These are phyloP conservation scores for Ehretia macrophylla DNA, from an alignment of 257 asterid species.

Conservation along the genomic window DNA sequence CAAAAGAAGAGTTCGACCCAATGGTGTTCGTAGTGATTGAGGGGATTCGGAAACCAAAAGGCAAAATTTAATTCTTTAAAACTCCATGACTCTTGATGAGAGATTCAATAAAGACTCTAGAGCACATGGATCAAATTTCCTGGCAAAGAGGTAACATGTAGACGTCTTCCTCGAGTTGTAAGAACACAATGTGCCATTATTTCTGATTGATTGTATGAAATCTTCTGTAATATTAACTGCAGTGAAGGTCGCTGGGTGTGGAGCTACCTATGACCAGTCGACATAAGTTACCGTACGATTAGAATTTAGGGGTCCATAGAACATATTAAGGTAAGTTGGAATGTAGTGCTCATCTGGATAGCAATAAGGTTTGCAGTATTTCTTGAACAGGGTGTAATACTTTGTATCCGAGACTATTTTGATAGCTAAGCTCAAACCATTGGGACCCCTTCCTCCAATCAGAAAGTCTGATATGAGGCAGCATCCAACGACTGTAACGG, in stretches of 20 bases:
- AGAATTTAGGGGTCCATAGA: slow-evolving; percentile 52
- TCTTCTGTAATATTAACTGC: slow-evolving; percentile 51
- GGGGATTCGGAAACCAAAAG: no score
- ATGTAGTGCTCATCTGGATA: slow-evolving; percentile 94
- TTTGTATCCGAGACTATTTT: slow-evolving; percentile 61
- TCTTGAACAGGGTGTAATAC: slow-evolving; percentile 62
- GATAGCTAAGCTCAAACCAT: slow-evolving; percentile 90
- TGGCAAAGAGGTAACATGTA: slow-evolving; percentile 74
- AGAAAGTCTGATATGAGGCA: slow-evolving; percentile 51
- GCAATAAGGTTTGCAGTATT: slow-evolving; percentile 74
- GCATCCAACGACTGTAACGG: slow-evolving; percentile 78
- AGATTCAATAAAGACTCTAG: slow-evolving; percentile 62
- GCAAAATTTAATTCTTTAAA: slow-evolving; percentile 31
- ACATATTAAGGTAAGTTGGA: slow-evolving; percentile 66
- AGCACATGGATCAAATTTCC: slow-evolving; percentile 74
- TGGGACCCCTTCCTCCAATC: slow-evolving; percentile 99
- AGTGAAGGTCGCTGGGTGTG: slow-evolving; percentile 69
- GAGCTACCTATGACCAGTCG: slow-evolving; percentile 74
- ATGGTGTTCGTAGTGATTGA: no score
- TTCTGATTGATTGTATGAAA: slow-evolving; percentile 52
- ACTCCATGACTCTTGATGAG: slow-evolving; percentile 59
- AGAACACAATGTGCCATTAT: slow-evolving; percentile 48
- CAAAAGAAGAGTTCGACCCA: no score
- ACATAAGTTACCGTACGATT: slow-evolving; percentile 84
- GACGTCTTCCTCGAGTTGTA: slow-evolving; percentile 45